Percentiles rank a stretch among this genome's conserved stretches.
Evolutionary conservation across 2,329 filamentous ascomycete species (phyloP).

Genomic region (Xylariaceae sp.): DNA sequence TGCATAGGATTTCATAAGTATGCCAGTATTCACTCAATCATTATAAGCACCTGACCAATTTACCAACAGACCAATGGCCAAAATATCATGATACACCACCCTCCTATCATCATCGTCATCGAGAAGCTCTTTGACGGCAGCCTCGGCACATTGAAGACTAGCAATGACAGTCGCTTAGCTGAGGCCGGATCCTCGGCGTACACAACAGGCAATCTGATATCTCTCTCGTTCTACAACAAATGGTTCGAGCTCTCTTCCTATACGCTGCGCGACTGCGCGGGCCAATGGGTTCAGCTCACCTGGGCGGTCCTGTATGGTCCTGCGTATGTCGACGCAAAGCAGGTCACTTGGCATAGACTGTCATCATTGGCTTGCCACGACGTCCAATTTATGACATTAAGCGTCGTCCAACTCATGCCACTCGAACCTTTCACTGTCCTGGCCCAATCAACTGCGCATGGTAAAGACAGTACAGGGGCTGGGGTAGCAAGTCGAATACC

Average conservation of each 20-base stretch:
- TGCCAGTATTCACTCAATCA: too few species aligned
- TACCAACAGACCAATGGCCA: neutral
- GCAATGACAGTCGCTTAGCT: neutral
- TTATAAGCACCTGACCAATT: too few species aligned
- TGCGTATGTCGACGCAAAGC: neutral
- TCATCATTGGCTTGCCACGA: neutral
- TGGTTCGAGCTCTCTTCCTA: neutral
- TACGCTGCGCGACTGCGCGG: too few species aligned
- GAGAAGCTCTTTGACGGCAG: neutral
- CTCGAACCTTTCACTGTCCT: too few species aligned
- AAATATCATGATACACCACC: slow-evolving; percentile 1
- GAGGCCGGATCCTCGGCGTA: neutral
- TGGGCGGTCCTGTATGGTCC: neutral
- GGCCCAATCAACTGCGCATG: too few species aligned
- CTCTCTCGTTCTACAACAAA: neutral
- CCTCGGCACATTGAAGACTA: neutral
- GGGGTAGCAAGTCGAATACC: too few species aligned
- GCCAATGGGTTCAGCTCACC: too few species aligned
- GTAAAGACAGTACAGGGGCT: too few species aligned
- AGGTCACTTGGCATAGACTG: slow-evolving; percentile 1
- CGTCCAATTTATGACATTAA: neutral
- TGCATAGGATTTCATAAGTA: too few species aligned
- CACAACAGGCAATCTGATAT: neutral
- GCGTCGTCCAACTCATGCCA: too few species aligned
- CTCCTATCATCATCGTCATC: neutral